phyloP scores from a whole-genome alignment of 1,139 yeast species.

The Ashbya aceris region DNA sequence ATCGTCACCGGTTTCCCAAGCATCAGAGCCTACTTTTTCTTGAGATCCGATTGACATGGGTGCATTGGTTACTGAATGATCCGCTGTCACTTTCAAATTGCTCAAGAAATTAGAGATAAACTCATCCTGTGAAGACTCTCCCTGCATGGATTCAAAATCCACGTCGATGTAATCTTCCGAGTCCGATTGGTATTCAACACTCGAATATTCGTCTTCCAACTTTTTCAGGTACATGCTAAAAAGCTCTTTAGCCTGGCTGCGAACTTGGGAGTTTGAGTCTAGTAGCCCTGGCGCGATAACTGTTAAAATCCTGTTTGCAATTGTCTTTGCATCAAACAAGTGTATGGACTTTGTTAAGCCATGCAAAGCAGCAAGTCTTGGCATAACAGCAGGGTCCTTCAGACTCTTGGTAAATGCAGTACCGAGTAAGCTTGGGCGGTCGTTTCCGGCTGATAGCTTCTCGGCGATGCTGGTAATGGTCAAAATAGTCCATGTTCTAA shows the following conservation, averaged over 20 bases:
- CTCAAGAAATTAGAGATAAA: conserved; percentile 23
- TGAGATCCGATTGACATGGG: too few species aligned
- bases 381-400: conserved; percentile 69
- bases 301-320: conserved; percentile 75
- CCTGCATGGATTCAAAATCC: conserved; percentile 16
- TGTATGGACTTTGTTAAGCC: conserved; percentile 63
- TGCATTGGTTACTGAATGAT: too few species aligned
- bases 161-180: conserved; percentile 27
- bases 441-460: conserved; percentile 45
- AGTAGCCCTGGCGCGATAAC: conserved; percentile 77
- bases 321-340: conserved; percentile 63
- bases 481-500: conserved; percentile 77
- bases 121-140: conserved; percentile 11
- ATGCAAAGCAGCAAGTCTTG: conserved; percentile 67
- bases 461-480: conserved; percentile 65
- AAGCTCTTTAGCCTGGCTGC: conserved; percentile 60
- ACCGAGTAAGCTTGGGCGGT: conserved; percentile 59
- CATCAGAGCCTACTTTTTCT: too few species aligned
- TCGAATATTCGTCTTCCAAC: conserved; percentile 48
- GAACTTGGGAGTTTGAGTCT: conserved; percentile 62
- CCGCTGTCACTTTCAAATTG: conserved; percentile 16
- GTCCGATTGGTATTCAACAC: conserved; percentile 15
- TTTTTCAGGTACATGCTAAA: conserved; percentile 57
- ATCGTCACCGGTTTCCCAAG: too few species aligned
- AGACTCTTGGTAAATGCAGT: conserved; percentile 83